A percentile compares a stretch with the other conserved stretches of the same genome.
These are phyloP conservation scores for Phyllostachys edulis DNA, from an alignment of 176 grass and related monocot species.

Conservation along the genomic window DNA sequence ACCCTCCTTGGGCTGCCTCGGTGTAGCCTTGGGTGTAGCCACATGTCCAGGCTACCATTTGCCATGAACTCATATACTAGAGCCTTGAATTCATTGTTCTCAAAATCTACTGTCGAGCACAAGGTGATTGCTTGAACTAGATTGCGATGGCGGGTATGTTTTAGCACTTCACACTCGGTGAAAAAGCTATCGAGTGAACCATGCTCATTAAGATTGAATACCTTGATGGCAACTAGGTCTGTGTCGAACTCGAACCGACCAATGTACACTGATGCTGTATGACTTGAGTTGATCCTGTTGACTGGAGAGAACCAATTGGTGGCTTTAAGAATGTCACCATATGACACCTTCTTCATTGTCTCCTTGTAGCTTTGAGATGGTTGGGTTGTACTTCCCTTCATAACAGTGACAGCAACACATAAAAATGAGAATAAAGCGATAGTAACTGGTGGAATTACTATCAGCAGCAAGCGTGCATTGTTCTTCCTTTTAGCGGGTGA, in stretches of 20 bases:
- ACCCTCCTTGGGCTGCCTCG: not conserved
- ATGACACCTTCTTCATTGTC: conserved; percentile 40
- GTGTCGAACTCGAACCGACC: conserved; percentile 32
- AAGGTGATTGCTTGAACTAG: conserved; percentile 23
- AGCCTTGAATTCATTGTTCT: conserved; percentile 38
- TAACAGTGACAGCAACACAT: not conserved
- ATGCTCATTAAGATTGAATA: conserved; percentile 1
- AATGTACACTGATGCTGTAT: conserved; percentile 28
- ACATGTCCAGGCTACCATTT: conserved; percentile 42
- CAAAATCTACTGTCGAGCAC: conserved; percentile 29
- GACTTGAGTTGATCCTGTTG: conserved; percentile 5
- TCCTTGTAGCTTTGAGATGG: conserved; percentile 14
- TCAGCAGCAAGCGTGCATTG: not conserved
- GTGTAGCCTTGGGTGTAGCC: conserved; percentile 18
- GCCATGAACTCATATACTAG: conserved; percentile 39
- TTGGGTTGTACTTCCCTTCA: not conserved
- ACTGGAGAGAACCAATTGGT: conserved; percentile 35
- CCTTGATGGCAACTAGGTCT: conserved; percentile 35
- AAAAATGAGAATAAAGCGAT: not conserved
- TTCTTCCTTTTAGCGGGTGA: not conserved
- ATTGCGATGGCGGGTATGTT: conserved; percentile 28
- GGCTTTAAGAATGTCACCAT: conserved; percentile 18
- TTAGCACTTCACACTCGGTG: not conserved
- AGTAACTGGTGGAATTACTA: not conserved
- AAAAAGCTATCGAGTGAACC: not conserved